Evolutionary conservation across 1,139 yeast genomes (phyloP).

Genomic region (Zygotorulaspora mrakii): DNA sequence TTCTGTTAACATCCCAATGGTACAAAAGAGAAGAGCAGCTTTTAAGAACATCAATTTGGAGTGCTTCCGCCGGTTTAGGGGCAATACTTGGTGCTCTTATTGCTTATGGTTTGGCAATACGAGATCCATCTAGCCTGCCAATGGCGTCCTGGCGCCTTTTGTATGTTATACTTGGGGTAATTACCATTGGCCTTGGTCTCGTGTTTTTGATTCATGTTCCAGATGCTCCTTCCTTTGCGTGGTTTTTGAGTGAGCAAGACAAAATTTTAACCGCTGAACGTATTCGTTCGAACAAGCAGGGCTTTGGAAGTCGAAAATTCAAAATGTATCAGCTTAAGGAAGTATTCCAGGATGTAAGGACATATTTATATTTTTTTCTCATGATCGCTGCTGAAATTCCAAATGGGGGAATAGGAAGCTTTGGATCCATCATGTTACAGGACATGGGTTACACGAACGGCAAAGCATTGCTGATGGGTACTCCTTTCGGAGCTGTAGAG

Average conservation of each 20-base stretch:
- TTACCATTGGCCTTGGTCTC: conserved; percentile 46
- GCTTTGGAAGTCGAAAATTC: conserved; percentile 50
- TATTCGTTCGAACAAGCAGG: conserved; percentile 44
- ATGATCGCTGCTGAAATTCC: conserved; percentile 34
- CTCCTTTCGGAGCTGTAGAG: conserved; percentile 14
- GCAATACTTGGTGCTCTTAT: conserved; percentile 40
- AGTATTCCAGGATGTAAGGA: conserved; percentile 43
- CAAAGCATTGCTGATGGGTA: conserved; percentile 11
- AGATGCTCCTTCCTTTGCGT: conserved; percentile 46
- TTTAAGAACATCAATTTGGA: conserved; percentile 46
- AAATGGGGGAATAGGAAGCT: conserved; percentile 28
- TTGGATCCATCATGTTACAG: conserved; percentile 36
- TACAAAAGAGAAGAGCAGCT: conserved; percentile 48
- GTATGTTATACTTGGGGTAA: conserved; percentile 45
- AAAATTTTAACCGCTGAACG: conserved; percentile 47
- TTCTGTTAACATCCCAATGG: conserved; percentile 50
- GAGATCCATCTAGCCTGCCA: conserved; percentile 29
- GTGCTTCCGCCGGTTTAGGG: conserved; percentile 48
- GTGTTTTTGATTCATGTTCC: conserved; percentile 45
- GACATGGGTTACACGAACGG: conserved; percentile 29
- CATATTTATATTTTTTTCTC: conserved; percentile 44
- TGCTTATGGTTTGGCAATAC: conserved; percentile 44
- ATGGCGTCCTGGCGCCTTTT: conserved; percentile 46
- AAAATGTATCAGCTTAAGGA: conserved; percentile 50
- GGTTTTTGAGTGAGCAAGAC: conserved; percentile 48